Percentiles rank a stretch among this genome's conserved stretches.
These are phyloP conservation scores for Lepidium sativum DNA, from an alignment of 345 rosid species.

Conservation along the genomic window DNA sequence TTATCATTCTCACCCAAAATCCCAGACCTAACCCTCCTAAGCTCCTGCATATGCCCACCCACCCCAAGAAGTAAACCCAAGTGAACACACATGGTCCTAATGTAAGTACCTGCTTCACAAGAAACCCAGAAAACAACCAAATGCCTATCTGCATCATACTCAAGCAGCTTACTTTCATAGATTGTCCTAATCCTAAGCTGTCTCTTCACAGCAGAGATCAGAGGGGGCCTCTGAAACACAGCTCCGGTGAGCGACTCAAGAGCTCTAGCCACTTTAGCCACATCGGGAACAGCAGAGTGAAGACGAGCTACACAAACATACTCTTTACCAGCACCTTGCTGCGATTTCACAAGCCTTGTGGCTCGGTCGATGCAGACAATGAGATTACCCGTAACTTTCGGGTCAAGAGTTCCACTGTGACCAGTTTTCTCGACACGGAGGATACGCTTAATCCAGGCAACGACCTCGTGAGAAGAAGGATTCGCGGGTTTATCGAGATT, in stretches of 20 bases:
- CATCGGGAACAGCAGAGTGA: constrained; percentile 82
- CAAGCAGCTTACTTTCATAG: constrained; percentile 81
- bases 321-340: constrained; percentile 98
- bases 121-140: constrained; percentile 95
- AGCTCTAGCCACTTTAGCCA: constrained; percentile 80
- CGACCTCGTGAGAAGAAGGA: constrained; percentile 96
- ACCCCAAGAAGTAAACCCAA: constrained; percentile 85
- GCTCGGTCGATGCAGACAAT: constrained; percentile 95
- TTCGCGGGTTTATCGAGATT: constrained; percentile 94
- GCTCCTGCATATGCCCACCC: constrained; percentile 96
- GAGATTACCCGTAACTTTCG: constrained; percentile 88
- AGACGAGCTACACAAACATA: constrained; percentile 91
- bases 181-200: constrained; percentile 94
- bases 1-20: constrained; percentile 87
- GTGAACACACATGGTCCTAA: constrained; percentile 93
- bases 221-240: constrained; percentile 84
- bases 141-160: constrained; percentile 72
- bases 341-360: constrained; percentile 91
- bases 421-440: constrained; percentile 90
- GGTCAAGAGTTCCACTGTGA: constrained; percentile 93
- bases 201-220: constrained; percentile 92
- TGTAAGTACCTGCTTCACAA: constrained; percentile 94
- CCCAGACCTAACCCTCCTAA: constrained; percentile 93
- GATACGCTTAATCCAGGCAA: constrained; percentile 95
- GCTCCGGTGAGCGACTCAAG: constrained; percentile 88